Base-by-base conservation (phyloP, 2,329 filamentous ascomycete species). In the Nothopassalora personata region DNA sequence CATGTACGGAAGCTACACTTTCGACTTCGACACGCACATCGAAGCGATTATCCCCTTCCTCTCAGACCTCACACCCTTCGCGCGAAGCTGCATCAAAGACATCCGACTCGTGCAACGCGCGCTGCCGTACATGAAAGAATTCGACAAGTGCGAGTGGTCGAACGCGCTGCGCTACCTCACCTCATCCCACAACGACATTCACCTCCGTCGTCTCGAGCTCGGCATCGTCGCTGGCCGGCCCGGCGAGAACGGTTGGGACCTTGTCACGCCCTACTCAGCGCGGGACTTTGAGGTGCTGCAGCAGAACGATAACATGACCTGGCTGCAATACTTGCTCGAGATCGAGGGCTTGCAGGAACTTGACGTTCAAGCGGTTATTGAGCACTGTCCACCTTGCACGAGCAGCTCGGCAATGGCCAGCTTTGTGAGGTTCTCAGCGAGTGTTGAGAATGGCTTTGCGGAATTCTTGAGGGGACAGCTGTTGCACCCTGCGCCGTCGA, bases 11-110 rank as follows among this genome's bases (percentile, higher is more conserved):
- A 74, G 70, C 57, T 82, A 85, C 68, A 74, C 75, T 0, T 86
- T 87, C 69, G 79, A 82, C 66, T 87, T 87, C 69, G 81, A 80
- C 61, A 77, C 77, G 51, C 77, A 83, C 70, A 76, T 87, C 63
- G 84, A 87, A 70, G 82, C 84, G 15, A 77, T 84, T 5, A 77
- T 80, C 0, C 83, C 84, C 0, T 87, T 87, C 68, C 74, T 87
- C 43, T 73, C 75, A 33, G 83, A 86, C 68, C 76, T 85, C 34
- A 82, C 80, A 2, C 75, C 78, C 1, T 65, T 70, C 18, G 79
- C 80, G 1, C 76, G 81, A 34, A 68, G 71, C 9, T 73, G 80
- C 50, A 72, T 87, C 59, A 74, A 75, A 31, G 75, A 77, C 36
- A 71, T 87, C 10, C 76, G 77, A 11, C 65, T 87, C 19, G 80